phyloP scores from a whole-genome alignment of 2,329 filamentous ascomycete genomes.

The Trichoderma polysporum region DNA sequence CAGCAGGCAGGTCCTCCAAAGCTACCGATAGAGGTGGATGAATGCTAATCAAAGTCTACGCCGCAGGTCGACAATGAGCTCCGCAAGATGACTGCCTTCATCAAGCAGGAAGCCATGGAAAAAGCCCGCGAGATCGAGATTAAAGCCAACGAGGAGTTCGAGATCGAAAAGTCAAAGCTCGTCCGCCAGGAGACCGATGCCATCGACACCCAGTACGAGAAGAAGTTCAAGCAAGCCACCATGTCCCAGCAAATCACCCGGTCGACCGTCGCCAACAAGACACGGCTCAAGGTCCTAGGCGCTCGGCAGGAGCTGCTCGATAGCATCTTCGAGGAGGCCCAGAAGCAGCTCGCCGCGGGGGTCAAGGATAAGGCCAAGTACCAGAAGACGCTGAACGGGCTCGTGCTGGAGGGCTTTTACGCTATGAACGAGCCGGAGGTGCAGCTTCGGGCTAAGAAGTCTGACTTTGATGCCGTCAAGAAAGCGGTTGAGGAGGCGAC shows the following conservation, averaged over 20 bases:
- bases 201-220: conserved; percentile 92
- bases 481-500: conserved; percentile 75
- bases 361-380: conserved; percentile 73
- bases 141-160: conserved; percentile 98
- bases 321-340: conserved; percentile 78
- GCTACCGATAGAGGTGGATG: neutral
- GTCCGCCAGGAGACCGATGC: conserved; percentile 91
- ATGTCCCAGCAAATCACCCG: conserved; percentile 99
- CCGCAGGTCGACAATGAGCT: conserved; percentile 91
- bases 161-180: conserved; percentile 98
- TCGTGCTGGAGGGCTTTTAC: conserved; percentile 89
- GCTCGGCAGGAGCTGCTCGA: conserved; percentile 91
- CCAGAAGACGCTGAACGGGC: conserved; percentile 69
- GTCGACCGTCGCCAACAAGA: conserved; percentile 95
- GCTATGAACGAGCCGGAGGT: conserved; percentile 79
- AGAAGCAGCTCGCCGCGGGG: conserved; percentile 65
- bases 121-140: conserved; percentile 97
- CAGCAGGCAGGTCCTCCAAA: conserved; percentile 69
- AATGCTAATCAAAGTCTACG: neutral
- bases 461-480: conserved; percentile 72
- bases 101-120: conserved; percentile 96
- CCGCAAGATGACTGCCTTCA: conserved; percentile 99
- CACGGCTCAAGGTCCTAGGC: conserved; percentile 80
- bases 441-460: conserved; percentile 72
- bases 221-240: conserved; percentile 98